Evolutionary conservation across 345 rosid species (phyloP).

Genomic region (Brassica incana): DNA sequence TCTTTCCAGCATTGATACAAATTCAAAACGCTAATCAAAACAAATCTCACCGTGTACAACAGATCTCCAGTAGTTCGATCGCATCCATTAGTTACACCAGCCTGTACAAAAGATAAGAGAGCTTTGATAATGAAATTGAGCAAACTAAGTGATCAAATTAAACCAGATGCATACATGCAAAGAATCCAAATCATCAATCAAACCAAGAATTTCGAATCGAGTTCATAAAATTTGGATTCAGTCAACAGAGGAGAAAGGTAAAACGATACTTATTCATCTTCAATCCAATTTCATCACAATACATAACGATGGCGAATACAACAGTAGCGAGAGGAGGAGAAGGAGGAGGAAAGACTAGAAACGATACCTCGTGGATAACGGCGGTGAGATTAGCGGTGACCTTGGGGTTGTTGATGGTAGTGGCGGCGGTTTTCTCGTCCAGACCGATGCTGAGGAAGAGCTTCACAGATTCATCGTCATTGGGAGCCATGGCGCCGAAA

Average conservation of each 20-base stretch:
- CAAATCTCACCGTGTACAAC: slow-evolving; percentile 63
- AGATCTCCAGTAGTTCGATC: slow-evolving; percentile 74
- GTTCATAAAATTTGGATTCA: neutral
- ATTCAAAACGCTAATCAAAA: neutral
- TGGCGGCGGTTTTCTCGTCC: slow-evolving; percentile 66
- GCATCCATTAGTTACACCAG: slow-evolving; percentile 78
- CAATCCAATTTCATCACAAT: too few relatives aligned
- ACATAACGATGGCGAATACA: too few relatives aligned
- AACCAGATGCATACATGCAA: slow-evolving; percentile 10
- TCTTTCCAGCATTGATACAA: neutral
- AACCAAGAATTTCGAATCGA: neutral
- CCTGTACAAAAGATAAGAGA: slow-evolving; percentile 47
- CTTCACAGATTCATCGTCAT: neutral
- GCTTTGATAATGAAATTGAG: neutral
- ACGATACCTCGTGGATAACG: slow-evolving; percentile 74
- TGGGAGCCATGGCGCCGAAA: neutral
- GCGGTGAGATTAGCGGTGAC: slow-evolving; percentile 79
- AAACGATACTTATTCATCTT: too few relatives aligned
- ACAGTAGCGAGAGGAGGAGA: too few relatives aligned
- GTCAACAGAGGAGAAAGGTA: neutral
- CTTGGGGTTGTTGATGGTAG: slow-evolving; percentile 78
- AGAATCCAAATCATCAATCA: slow-evolving; percentile 2
- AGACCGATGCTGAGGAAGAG: neutral
- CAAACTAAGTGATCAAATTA: neutral
- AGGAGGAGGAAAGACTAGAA: neutral